Evolutionary conservation across 306 rosid genomes (phyloP).

Genomic region (Neltuma alba): DNA sequence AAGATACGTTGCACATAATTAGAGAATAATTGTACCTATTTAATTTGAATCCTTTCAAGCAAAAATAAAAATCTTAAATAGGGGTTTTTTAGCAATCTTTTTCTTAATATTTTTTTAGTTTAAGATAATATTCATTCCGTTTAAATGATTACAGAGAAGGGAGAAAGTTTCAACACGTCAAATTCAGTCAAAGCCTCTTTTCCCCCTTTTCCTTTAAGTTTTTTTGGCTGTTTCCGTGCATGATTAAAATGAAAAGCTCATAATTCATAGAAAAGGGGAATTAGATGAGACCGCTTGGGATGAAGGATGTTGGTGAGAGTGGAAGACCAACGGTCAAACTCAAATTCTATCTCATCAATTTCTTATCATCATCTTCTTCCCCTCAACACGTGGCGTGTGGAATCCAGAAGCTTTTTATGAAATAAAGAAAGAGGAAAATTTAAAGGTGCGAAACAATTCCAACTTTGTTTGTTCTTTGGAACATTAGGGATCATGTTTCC

Average conservation of each 20-base stretch:
- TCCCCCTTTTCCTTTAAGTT: slow-evolving; percentile 27
- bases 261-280: slow-evolving; percentile 32
- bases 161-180: slow-evolving; percentile 34
- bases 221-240: slow-evolving; percentile 27
- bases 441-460: slow-evolving; percentile 2
- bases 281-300: slow-evolving; percentile 31
- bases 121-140: neutral
- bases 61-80: no score
- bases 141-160: neutral
- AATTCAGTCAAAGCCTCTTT: slow-evolving; percentile 28
- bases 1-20: no score
- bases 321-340: slow-evolving; percentile 61
- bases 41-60: no score
- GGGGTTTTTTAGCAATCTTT: no score
- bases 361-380: slow-evolving; percentile 24
- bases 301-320: slow-evolving; percentile 42
- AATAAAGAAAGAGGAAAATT: neutral
- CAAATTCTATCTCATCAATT: neutral
- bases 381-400: slow-evolving; percentile 27
- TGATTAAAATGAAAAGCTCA: slow-evolving; percentile 40
- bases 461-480: neutral
- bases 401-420: slow-evolving; percentile 32
- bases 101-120: neutral
- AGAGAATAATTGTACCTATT: no score
- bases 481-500: neutral